Conservation (phyloP, 2,329 filamentous ascomycete genomes). For the Pseudogymnoascus sp. region DNA sequence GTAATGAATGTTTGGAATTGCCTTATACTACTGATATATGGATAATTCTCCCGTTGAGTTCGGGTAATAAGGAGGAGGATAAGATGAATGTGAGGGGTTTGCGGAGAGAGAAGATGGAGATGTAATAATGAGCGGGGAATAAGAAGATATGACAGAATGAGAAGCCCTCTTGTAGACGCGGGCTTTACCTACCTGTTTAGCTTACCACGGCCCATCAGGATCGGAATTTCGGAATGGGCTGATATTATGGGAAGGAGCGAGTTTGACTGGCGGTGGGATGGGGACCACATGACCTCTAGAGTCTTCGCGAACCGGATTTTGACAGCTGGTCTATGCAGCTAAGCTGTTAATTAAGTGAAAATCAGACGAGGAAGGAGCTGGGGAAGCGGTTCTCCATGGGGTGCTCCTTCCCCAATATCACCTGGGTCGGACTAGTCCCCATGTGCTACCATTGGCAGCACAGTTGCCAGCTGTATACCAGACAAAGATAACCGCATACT, state of each 20-base stretch:
- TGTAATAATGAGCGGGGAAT: neutral
- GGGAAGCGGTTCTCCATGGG: neutral
- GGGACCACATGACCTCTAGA: neutral
- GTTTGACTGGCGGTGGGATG: neutral
- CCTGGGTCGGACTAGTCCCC: neutral
- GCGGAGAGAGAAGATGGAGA: slow-evolving; percentile 3
- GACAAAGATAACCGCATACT: neutral
- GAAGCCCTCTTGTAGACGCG: neutral
- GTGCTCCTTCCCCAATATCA: neutral
- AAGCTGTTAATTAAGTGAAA: neutral
- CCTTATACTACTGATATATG: neutral
- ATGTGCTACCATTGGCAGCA: neutral
- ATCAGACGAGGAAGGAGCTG: neutral
- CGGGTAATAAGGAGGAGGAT: neutral
- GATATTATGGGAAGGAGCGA: slow-evolving; percentile 3
- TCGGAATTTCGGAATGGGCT: neutral
- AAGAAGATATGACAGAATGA: neutral
- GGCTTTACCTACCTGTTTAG: neutral
- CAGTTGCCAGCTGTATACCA: neutral
- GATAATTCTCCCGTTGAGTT: neutral
- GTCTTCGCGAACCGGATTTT: neutral
- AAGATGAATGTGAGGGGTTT: neutral
- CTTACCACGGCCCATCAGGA: neutral
- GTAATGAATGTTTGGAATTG: neutral
- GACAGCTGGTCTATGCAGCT: neutral